A percentile compares a stretch with the other conserved stretches of the same genome.
Conservation (phyloP, 306 rosid species). For the Betula pendula region DNA sequence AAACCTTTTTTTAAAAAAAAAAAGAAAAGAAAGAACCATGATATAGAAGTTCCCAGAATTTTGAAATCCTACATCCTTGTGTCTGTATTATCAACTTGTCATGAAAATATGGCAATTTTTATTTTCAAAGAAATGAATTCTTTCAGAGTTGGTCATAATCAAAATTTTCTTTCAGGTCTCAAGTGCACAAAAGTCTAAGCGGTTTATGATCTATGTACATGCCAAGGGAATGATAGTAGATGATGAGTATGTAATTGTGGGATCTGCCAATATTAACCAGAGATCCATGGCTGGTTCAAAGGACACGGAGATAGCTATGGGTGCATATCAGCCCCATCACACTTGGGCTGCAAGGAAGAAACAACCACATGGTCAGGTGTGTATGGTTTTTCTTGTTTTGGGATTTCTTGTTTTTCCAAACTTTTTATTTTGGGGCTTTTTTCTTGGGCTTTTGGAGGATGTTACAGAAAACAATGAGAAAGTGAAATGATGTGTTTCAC, state of each 20-base stretch:
- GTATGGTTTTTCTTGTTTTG: slow-evolving; percentile 22
- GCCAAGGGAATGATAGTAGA: slow-evolving; percentile 94
- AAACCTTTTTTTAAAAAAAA: not conserved
- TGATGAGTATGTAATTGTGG: slow-evolving; percentile 82
- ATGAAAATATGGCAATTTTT: slow-evolving; percentile 1
- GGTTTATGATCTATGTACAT: slow-evolving; percentile 95
- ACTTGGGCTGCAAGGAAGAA: slow-evolving; percentile 59
- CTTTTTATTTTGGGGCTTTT: slow-evolving; percentile 12
- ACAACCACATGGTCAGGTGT: slow-evolving; percentile 87
- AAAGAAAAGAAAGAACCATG: no score
- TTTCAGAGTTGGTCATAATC: slow-evolving; percentile 19
- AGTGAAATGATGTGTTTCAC: not conserved
- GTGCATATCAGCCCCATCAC: slow-evolving; percentile 89
- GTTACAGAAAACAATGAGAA: not conserved
- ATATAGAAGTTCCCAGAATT: not conserved
- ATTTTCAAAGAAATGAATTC: not conserved
- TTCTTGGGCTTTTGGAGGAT: no score
- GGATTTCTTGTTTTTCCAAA: slow-evolving; percentile 12
- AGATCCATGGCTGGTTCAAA: slow-evolving; percentile 95
- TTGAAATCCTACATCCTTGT: not conserved
- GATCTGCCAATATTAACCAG: slow-evolving; percentile 97
- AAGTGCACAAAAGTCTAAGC: slow-evolving; percentile 37
- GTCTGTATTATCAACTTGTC: not conserved
- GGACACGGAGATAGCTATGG: slow-evolving; percentile 98
- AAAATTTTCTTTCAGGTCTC: slow-evolving; percentile 47